Percentiles rank a stretch among this genome's conserved stretches.
phyloP scores from a whole-genome alignment of 2,329 filamentous ascomycete species.

The Sclerotinia minor region DNA sequence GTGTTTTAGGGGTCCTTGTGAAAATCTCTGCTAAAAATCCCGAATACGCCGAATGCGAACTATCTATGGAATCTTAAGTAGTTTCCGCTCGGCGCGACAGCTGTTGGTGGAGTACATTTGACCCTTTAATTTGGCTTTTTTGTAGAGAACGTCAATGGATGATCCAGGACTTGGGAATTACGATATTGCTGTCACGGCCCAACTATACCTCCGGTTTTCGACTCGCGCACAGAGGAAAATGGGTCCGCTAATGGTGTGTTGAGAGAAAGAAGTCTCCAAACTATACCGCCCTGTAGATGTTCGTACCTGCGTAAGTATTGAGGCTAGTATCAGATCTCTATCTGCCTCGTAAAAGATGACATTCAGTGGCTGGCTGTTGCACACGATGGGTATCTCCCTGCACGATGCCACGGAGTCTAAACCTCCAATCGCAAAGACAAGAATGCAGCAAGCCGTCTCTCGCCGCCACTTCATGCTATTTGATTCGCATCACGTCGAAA shows the following conservation, averaged over 20 bases:
- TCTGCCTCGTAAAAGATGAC: not conserved
- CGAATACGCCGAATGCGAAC: not conserved
- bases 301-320: not conserved
- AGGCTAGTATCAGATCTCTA: not conserved
- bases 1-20: slow-evolving; percentile 7
- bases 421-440: not conserved
- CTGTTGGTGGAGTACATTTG: not conserved
- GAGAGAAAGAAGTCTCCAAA: not conserved
- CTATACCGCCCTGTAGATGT: not conserved
- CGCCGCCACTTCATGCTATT: not conserved
- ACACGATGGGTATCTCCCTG: not conserved
- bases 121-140: not conserved
- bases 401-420: not conserved
- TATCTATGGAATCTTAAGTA: not conserved
- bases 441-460: not conserved
- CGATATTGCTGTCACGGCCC: not conserved
- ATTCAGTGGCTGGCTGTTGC: slow-evolving; percentile 12
- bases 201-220: not conserved
- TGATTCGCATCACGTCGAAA: not conserved
- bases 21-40: slow-evolving; percentile 3
- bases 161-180: not conserved
- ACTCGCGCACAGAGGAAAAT: not conserved
- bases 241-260: not conserved
- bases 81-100: not conserved
- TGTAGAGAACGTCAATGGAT: not conserved